Evolutionary conservation across 495 filamentous ascomycete genomes (phyloP), one percentile per base, ranked within the genome.

Genomic region (Penicillium alfredii): DNA sequence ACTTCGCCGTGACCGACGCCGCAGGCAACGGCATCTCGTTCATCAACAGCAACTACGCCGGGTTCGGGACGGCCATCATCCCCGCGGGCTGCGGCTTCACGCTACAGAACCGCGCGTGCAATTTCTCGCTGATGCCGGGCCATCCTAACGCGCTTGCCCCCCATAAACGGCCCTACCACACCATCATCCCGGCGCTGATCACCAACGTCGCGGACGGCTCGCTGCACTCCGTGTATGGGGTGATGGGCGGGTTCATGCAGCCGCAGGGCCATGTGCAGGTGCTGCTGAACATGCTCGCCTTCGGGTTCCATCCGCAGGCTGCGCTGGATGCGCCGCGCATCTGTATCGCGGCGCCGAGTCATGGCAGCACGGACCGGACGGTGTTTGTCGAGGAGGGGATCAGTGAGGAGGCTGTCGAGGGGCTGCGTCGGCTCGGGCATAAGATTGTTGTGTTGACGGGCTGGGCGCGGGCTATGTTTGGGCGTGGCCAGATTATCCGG

Each of bases 201-300:
- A 97, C 92, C 3, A 84, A 88, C 42, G 52, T 76, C 1, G 68
- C 63, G 10, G 86, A 90, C 45, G 73, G 72, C 12, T 77, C 68
- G 11, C 61, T 98, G 39, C 83, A 95, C 53, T 78, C 76, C 24
- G 86, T 94, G 0, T 94, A 86, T 46, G 93, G 92, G 30, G 88
- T 95, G 31, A 97, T 97, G 92, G 92, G 92, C 42, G 92, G 92
- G 20, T 95, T 89, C 62, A 97, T 98, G 93, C 92, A 98, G 68
- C 92, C 92, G 0, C 92, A 97, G 66, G 92, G 92, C 7, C 92
- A 98, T 53, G 86, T 97, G 9, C 92, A 98, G 60, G 87, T 96
- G 2, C 63, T 98, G 33, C 72, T 97, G 6, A 94, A 94, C 39
- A 86, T 93, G 78, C 60, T 94, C 3, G 79, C 83, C 0, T 94